Evolutionary conservation across 2,329 filamentous ascomycete species (phyloP), one percentile per base, ranked within the genome.

Genomic region (Botryosphaeria dothidea): DNA sequence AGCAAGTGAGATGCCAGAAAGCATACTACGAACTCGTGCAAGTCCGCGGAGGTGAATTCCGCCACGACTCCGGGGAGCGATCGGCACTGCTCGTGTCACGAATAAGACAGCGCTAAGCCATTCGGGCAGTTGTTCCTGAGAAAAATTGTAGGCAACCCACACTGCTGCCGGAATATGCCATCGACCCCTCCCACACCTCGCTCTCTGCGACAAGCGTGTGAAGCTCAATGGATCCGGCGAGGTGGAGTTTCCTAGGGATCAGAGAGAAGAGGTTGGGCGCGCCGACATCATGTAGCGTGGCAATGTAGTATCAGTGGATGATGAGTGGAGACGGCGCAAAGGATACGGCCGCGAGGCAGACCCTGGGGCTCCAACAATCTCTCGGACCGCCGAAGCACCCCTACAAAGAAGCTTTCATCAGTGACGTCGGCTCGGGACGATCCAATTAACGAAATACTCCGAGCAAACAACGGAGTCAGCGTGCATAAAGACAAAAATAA

Each of bases 161-260:
- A 17, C 29, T 17, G 31, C 38, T 13, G 41, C 23, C 56, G 56
- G 56, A 60, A 60, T 9, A 60, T 60, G 56, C 56, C 56, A 60
- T 17, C 19, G 13, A 5, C 25, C 8, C 36, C 29, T 17, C 11
- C 54, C 23, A 43, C 27, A 19, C 5, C 13, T n/a, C 36, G 43
- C 43, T 46, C 38, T 23, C 43, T 23, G 43, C 21, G 54, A 57
- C 29, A 29, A 17, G 31, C 34, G 25, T 38, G 51, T 25, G 34
- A 38, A 56, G 34, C 38, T 41, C 1, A n/a, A 41, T 41, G 38
- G 38, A 41, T 15, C 17, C 17, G 9, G 6, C 17, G 38, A 41
- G 43, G 43, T 41, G 51, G 51, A 41, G 31, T 23, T 25, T 13
- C 38, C 51, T 38, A 4, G 21, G 34, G 13, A 11, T 52, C 27